These are phyloP conservation scores for Aspergillus steynii DNA, from an alignment of 495 filamentous ascomycete genomes.

Conservation along the genomic window DNA sequence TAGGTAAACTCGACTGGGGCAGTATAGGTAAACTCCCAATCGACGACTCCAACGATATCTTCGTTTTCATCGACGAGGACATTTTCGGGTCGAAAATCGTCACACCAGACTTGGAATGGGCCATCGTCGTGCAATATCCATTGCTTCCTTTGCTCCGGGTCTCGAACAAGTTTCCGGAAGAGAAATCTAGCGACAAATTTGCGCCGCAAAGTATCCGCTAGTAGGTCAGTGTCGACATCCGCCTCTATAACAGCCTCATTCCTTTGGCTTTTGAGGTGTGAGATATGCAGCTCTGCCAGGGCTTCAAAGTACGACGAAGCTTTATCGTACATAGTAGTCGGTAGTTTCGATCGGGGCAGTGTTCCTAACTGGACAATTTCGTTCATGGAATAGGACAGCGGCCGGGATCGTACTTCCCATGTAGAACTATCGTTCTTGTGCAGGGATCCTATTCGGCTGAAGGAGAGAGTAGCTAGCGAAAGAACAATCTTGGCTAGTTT, in stretches of 20 bases:
- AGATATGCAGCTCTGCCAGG: constrained; percentile 43
- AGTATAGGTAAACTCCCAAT: constrained; percentile 19
- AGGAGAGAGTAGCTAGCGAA: constrained; percentile 29
- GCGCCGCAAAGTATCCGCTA: constrained; percentile 38
- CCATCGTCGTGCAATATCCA: neutral
- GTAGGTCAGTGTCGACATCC: constrained; percentile 33
- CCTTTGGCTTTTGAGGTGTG: constrained; percentile 37
- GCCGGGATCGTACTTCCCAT: constrained; percentile 20
- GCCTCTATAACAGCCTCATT: constrained; percentile 36
- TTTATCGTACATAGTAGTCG: constrained; percentile 35
- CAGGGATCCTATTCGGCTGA: constrained; percentile 40
- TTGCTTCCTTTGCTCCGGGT: constrained; percentile 16
- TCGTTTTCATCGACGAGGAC: constrained; percentile 19
- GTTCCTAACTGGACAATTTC: constrained; percentile 30
- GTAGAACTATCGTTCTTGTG: constrained; percentile 20
- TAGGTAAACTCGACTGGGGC: constrained; percentile 20
- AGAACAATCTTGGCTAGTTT: constrained; percentile 37
- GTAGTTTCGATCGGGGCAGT: constrained; percentile 32
- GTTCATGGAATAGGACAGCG: constrained; percentile 30
- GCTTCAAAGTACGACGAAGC: constrained; percentile 35
- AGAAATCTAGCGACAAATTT: constrained; percentile 44
- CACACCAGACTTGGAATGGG: constrained; percentile 21
- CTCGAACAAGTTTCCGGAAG: constrained; percentile 32
- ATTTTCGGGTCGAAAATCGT: constrained; percentile 27
- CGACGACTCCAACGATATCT: constrained; percentile 10